Base-by-base conservation (phyloP, 495 filamentous ascomycete species). In the Bryoglossum gracile region DNA sequence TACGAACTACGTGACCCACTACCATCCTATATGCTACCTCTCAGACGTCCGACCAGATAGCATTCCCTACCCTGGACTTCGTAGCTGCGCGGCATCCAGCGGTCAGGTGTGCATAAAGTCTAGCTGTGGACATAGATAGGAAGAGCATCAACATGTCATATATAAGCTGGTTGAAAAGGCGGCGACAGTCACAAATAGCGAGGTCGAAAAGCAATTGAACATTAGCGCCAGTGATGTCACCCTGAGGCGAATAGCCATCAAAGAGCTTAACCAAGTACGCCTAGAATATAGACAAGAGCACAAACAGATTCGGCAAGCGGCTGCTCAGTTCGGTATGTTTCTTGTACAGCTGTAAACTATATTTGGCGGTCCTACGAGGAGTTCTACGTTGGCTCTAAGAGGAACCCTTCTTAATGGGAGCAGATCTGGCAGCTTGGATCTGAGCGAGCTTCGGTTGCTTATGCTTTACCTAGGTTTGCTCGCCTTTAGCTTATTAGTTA, bases 281-380 rank as follows among this genome's bases (percentile, higher is more conserved):
- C 16, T 26, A 3, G 66, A 65, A 39, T 63, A 61, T 43, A 22
- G 63, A 30, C 17, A 48, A 1, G 65, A 71, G 43, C 55, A 60
- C 21, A 43, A 43, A 3, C 32, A 48, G 19, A 59, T 71, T 33
- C 60, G 59, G 45, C 19, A 59, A 17, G 68, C 64, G 1, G 56
- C 66, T 1, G 66, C 60, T 0, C 43, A 58, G 17, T 70, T 72
- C 48, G 48, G 61, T 22, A n/a, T 68, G 5, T 72, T 62, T 45
- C 43, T 72, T n/a, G n/a, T n/a, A n/a, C n/a, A n/a, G n/a, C n/a
- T n/a, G n/a, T n/a, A n/a, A n/a, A n/a, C n/a, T n/a, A n/a, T n/a
- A n/a, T n/a, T n/a, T n/a, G n/a, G n/a, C n/a, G n/a, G n/a, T n/a
- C n/a, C n/a, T n/a, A n/a, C n/a, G n/a, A n/a, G n/a, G n/a, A n/a